Evolutionary conservation across 768 basidiomycete genomes (phyloP).

Genomic region (Psilocybe cubensis): DNA sequence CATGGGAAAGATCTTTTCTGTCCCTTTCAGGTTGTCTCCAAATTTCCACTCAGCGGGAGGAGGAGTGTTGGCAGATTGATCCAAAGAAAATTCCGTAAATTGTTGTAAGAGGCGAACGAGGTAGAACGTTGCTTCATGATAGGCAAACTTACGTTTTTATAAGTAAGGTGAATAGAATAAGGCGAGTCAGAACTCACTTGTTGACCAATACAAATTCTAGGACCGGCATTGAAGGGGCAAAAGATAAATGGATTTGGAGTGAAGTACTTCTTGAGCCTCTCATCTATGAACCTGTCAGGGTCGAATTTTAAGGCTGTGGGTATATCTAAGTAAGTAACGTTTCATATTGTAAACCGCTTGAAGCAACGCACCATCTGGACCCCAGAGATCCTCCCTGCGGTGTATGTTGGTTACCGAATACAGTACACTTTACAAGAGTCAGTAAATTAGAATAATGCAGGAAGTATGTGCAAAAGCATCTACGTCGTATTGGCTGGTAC

Average conservation of each 20-base stretch:
- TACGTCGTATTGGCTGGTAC: conserved; percentile 45
- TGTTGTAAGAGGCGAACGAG: conserved; percentile 54
- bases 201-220: conserved; percentile 61
- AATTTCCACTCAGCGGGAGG: conserved; percentile 30
- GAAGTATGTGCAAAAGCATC: conserved; percentile 17
- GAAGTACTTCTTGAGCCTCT: conserved; percentile 54
- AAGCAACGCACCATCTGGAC: conserved; percentile 51
- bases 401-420: conserved; percentile 41
- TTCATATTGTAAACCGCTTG: neutral
- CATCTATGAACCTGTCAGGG: conserved; percentile 68
- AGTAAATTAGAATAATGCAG: neutral
- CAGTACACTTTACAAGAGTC: conserved; percentile 23
- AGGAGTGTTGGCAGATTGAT: conserved; percentile 34
- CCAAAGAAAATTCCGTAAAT: conserved; percentile 45
- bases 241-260: conserved; percentile 69
- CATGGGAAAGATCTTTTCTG: conserved; percentile 43
- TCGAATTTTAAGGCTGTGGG: conserved; percentile 55
- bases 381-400: conserved; percentile 56
- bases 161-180: conserved; percentile 13
- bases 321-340: neutral
- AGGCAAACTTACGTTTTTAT: conserved; percentile 53
- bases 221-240: conserved; percentile 70
- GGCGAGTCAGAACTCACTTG: conserved; percentile 21
- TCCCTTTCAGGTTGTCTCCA: conserved; percentile 31
- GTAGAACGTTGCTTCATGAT: conserved; percentile 62